Conservation (phyloP, 129 eudicot genomes). For the Escallonia rubra region DNA sequence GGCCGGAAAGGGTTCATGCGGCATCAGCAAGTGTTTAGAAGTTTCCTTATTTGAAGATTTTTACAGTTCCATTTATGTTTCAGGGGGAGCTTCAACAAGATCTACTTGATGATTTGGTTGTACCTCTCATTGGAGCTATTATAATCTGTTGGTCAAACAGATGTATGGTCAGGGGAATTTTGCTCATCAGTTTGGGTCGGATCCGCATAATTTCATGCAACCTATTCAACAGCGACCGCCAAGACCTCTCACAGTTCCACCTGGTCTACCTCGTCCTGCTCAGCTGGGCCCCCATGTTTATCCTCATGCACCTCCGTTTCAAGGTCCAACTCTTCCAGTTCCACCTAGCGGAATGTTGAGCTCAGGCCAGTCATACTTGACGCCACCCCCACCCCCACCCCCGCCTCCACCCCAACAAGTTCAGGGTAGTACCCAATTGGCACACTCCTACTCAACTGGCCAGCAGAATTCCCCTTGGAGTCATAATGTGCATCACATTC, state of each 20-base stretch:
- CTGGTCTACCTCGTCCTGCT: constrained; percentile 1
- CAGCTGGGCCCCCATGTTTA: constrained; percentile 20
- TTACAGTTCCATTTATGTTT: constrained; percentile 12
- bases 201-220: constrained; percentile 14
- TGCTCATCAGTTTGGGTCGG: constrained; percentile 38
- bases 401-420: constrained; percentile 16
- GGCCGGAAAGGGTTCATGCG: background rate
- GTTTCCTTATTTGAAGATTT: background rate
- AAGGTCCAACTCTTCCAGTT: constrained; percentile 23
- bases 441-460: constrained; percentile 23
- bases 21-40: background rate
- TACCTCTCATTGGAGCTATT: constrained; percentile 4
- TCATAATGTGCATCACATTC: constrained; percentile 39
- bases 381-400: constrained; percentile 22
- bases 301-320: constrained; percentile 19
- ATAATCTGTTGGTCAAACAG: background rate
- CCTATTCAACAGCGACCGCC: constrained; percentile 31
- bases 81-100: constrained; percentile 12
- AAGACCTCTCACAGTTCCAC: background rate
- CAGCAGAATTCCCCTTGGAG: constrained; percentile 44
- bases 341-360: constrained; percentile 28
- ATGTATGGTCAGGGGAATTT: constrained; percentile 65
- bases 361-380: constrained; percentile 36
- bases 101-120: constrained; percentile 7
- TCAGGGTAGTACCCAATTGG: constrained; percentile 15